phyloP scores from a whole-genome alignment of 768 basidiomycete species.

The Tricholoma saponaceum region DNA sequence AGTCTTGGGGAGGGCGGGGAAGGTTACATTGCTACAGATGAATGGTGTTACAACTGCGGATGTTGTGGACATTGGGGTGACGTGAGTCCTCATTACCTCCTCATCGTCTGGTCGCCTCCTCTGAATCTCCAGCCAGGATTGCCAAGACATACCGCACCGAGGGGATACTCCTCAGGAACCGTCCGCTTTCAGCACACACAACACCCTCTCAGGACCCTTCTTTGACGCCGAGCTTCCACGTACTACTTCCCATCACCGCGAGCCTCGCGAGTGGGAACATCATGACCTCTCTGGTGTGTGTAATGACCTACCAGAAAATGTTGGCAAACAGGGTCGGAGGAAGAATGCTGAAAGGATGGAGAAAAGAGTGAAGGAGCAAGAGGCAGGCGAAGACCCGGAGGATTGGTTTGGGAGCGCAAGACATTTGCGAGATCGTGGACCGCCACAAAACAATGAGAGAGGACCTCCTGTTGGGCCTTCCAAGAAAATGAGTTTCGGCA shows the following conservation, averaged over 20 bases:
- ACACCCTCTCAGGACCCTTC: slow-evolving; percentile 65
- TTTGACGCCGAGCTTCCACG: slow-evolving; percentile 28
- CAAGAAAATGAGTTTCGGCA: slow-evolving; percentile 35
- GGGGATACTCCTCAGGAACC: slow-evolving; percentile 43
- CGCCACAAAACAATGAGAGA: slow-evolving; percentile 4
- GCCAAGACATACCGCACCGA: slow-evolving; percentile 39
- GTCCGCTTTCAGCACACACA: slow-evolving; percentile 67
- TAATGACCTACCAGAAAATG: slow-evolving; percentile 46
- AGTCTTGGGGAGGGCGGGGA: slow-evolving; percentile 69
- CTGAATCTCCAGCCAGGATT: slow-evolving; percentile 46
- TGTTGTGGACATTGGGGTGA: slow-evolving; percentile 73
- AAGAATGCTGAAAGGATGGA: slow-evolving; percentile 57
- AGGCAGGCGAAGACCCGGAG: slow-evolving; percentile 48
- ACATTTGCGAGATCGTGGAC: slow-evolving; percentile 11
- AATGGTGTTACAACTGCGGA: slow-evolving; percentile 85
- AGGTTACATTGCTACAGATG: slow-evolving; percentile 67
- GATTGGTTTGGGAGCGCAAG: slow-evolving; percentile 60
- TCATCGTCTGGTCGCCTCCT: background rate
- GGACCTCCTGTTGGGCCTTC: slow-evolving; percentile 5
- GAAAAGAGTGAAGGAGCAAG: slow-evolving; percentile 38
- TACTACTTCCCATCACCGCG: slow-evolving; percentile 26
- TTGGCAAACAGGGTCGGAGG: slow-evolving; percentile 60
- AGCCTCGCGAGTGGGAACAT: slow-evolving; percentile 40
- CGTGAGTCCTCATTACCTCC: slow-evolving; percentile 44
- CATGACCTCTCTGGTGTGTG: slow-evolving; percentile 39